Evolutionary conservation across 148 eudicot genomes (phyloP).

Genomic region (Vaccinium myrtillus): DNA sequence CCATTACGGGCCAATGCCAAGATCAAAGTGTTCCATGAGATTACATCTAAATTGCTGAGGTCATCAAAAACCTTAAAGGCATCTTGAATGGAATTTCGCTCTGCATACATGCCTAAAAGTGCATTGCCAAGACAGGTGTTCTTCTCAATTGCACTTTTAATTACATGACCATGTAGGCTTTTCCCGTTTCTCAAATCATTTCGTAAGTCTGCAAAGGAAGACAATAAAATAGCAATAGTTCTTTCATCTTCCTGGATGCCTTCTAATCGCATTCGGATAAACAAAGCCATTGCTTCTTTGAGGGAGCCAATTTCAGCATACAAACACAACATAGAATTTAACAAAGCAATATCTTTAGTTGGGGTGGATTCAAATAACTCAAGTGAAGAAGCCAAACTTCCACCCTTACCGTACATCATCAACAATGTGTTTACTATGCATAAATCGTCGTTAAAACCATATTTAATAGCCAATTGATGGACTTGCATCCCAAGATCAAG

Average conservation of each 20-base stretch:
- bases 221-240: slow-evolving; percentile 32
- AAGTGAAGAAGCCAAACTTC: slow-evolving; percentile 29
- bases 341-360: slow-evolving; percentile 36
- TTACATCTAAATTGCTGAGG: slow-evolving; percentile 25
- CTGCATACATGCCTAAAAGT: slow-evolving; percentile 37
- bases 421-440: slow-evolving; percentile 36
- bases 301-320: slow-evolving; percentile 26
- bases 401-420: slow-evolving; percentile 31
- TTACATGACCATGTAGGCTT: slow-evolving; percentile 37
- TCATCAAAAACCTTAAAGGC: slow-evolving; percentile 29
- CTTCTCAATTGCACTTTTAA: slow-evolving; percentile 29
- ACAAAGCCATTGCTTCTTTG: slow-evolving; percentile 32
- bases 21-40: slow-evolving; percentile 45
- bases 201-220: slow-evolving; percentile 28
- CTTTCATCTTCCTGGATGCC: slow-evolving; percentile 34
- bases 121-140: slow-evolving; percentile 29
- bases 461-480: slow-evolving; percentile 45
- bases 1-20: slow-evolving; percentile 28
- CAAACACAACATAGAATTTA: slow-evolving; percentile 44
- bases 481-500: slow-evolving; percentile 37
- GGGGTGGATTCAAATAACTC: slow-evolving; percentile 37
- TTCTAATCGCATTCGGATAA: slow-evolving; percentile 34
- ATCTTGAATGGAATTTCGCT: slow-evolving; percentile 25
- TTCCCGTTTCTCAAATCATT: slow-evolving; percentile 25
- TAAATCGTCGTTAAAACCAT: slow-evolving; percentile 27